Conservation (phyloP, 768 basidiomycete species). For the Chalciporus sphaerocephalus region DNA sequence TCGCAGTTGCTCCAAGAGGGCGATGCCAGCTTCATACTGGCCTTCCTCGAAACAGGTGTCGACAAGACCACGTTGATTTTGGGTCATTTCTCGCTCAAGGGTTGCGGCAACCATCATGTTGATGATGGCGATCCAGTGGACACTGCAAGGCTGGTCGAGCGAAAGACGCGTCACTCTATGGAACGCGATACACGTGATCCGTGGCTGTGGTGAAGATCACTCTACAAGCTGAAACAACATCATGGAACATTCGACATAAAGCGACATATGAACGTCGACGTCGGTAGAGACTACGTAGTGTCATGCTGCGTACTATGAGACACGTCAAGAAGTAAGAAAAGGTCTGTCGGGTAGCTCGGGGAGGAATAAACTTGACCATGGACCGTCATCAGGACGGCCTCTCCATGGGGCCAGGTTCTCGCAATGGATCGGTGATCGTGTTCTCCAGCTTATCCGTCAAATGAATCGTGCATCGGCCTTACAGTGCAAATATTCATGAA, state of each 20-base stretch:
- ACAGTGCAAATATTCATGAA: neutral
- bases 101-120: constrained; percentile 10
- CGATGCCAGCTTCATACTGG: constrained; percentile 67
- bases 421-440: neutral
- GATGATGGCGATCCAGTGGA: neutral
- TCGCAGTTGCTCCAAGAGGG: constrained; percentile 57
- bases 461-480: neutral
- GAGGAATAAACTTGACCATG: neutral
- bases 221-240: no score
- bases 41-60: constrained; percentile 76
- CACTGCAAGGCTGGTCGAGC: neutral
- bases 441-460: neutral
- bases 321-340: no score
- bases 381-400: neutral
- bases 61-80: constrained; percentile 51
- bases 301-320: no score
- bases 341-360: no score
- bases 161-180: constrained; percentile 4
- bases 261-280: no score
- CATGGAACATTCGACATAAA: no score
- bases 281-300: no score
- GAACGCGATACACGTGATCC: constrained; percentile 23
- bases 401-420: neutral
- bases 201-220: neutral
- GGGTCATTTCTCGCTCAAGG: constrained; percentile 42